These are phyloP conservation scores for Gossypium ekmanianum DNA, from an alignment of 345 rosid species.

Conservation along the genomic window DNA sequence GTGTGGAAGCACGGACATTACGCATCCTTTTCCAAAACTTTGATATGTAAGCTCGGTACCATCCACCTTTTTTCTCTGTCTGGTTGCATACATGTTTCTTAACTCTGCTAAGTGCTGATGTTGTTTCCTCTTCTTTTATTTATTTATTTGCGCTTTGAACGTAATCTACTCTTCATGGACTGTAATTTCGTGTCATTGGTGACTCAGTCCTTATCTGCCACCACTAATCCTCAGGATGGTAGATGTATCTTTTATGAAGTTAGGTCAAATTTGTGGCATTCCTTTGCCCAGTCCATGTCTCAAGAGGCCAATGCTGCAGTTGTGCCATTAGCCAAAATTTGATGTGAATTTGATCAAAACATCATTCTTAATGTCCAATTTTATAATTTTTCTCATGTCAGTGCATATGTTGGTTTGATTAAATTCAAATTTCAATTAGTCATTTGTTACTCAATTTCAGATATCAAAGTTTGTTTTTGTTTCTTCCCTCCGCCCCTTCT, in stretches of 20 bases:
- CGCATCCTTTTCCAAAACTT: constrained; percentile 84
- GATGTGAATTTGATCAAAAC: background rate
- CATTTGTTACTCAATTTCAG: background rate
- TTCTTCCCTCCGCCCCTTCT: constrained; percentile 14
- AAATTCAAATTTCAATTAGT: background rate
- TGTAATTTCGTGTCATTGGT: background rate
- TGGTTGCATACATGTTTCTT: constrained; percentile 13
- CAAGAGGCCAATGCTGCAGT: background rate
- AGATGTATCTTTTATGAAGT: background rate
- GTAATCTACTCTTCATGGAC: constrained; percentile 2
- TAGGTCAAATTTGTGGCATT: background rate
- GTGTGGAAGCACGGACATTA: constrained; percentile 90
- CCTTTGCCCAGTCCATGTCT: background rate
- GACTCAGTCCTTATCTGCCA: background rate
- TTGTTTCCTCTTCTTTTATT: background rate
- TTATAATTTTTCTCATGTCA: background rate
- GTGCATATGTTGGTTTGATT: constrained; percentile 11
- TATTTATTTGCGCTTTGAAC: background rate
- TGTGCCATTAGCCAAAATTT: background rate
- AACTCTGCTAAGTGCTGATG: background rate
- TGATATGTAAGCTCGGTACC: constrained; percentile 65
- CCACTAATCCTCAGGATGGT: background rate
- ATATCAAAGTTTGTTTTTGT: constrained; percentile 13
- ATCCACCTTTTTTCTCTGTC: constrained; percentile 14
- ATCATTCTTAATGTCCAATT: background rate